A percentile compares a stretch with the other conserved stretches of the same genome.
Conservation (phyloP, 257 asterid species). For the Ophiorrhiza pumila region DNA sequence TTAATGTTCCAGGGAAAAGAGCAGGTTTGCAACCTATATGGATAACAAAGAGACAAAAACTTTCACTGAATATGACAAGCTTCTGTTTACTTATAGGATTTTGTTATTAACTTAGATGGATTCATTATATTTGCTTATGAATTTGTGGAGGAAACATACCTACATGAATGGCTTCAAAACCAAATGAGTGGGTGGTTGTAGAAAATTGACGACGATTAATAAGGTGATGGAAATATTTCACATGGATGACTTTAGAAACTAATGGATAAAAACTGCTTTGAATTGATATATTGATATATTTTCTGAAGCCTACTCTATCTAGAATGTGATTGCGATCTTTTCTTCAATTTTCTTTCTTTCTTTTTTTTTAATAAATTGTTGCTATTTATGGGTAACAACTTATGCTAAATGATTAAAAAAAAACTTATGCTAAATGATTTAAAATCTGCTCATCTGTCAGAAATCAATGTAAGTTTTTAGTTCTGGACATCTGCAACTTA, state of each 20-base stretch:
- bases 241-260: not conserved
- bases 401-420: no score
- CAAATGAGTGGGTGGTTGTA: no score
- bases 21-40: not conserved
- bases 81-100: not conserved
- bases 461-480: not conserved
- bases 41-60: no score
- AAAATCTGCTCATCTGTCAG: not conserved
- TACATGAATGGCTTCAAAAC: no score
- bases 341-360: not conserved
- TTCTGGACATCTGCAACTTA: not conserved
- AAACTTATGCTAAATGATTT: no score
- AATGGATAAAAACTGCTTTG: not conserved
- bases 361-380: no score
- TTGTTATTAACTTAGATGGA: not conserved
- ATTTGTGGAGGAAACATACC: no score
- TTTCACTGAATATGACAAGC: no score
- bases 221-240: not conserved
- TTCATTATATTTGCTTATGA: not conserved
- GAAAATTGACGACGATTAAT: no score
- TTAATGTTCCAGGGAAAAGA: not conserved
- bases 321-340: not conserved
- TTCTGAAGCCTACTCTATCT: not conserved
- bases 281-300: not conserved
- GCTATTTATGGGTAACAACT: not conserved